Evolutionary conservation across 2,329 filamentous ascomycete species (phyloP).

Genomic region (Sarocladium brachiariae): DNA sequence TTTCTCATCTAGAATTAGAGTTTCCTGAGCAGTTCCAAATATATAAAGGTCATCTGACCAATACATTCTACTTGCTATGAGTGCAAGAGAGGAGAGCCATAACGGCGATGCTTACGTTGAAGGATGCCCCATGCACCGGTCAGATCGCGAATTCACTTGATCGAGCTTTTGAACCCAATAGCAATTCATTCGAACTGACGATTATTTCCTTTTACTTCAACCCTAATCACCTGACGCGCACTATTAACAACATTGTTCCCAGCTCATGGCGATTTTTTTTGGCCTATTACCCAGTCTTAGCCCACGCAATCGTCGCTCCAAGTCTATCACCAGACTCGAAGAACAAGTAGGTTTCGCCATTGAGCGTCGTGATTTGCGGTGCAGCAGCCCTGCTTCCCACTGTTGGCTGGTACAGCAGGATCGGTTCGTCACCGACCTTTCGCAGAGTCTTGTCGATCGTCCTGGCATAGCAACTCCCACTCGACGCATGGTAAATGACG

Average conservation of each 20-base stretch:
- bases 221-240: neutral
- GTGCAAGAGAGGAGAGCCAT: too few species aligned
- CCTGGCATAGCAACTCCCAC: constrained; percentile 15
- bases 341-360: constrained; percentile 12
- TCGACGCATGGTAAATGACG: constrained; percentile 15
- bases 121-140: too few species aligned
- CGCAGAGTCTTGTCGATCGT: constrained; percentile 15
- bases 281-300: constrained; percentile 9
- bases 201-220: too few species aligned
- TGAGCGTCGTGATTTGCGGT: constrained; percentile 12
- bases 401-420: constrained; percentile 13
- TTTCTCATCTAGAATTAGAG: too few species aligned
- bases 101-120: too few species aligned
- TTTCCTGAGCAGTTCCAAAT: too few species aligned
- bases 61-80: too few species aligned
- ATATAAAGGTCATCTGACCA: too few species aligned
- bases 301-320: constrained; percentile 15
- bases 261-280: neutral
- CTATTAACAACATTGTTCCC: neutral
- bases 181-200: too few species aligned
- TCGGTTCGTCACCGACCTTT: constrained; percentile 11
- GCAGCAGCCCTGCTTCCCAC: constrained; percentile 12
- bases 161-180: too few species aligned
- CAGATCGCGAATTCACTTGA: too few species aligned
- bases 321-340: constrained; percentile 16